A percentile compares a stretch with the other conserved stretches of the same genome.
Evolutionary conservation across 2,329 filamentous ascomycete species (phyloP).

Genomic region (Plenodomus biglobosus): DNA sequence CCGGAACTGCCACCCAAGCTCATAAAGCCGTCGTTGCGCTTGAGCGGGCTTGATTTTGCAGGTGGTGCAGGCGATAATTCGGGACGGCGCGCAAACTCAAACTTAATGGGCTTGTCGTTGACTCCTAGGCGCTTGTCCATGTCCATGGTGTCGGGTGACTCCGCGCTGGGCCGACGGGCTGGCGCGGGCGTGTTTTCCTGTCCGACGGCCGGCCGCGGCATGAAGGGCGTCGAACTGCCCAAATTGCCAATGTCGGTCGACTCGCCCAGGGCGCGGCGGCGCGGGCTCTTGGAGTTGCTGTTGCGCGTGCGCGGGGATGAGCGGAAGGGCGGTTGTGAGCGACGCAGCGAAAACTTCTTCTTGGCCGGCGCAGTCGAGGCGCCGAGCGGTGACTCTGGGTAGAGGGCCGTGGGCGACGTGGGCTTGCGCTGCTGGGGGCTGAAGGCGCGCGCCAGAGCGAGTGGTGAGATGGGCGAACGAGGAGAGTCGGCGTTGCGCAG

Average conservation of each 20-base stretch:
- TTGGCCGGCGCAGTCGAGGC: conserved; percentile 62
- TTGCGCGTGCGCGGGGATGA: conserved; percentile 68
- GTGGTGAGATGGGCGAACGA: conserved; percentile 48
- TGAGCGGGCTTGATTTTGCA: conserved; percentile 77
- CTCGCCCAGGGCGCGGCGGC: conserved; percentile 68
- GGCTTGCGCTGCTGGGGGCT: conserved; percentile 51
- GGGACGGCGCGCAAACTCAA: conserved; percentile 46
- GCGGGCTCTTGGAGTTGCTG: conserved; percentile 68
- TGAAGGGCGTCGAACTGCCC: conserved; percentile 65
- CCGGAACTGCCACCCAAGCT: conserved; percentile 76
- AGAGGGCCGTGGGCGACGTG: conserved; percentile 51
- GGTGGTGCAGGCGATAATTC: conserved; percentile 47
- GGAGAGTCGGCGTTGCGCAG: conserved; percentile 56
- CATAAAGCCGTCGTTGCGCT: conserved; percentile 89
- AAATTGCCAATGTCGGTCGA: conserved; percentile 72
- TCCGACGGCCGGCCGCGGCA: conserved; percentile 51
- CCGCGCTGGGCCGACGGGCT: conserved; percentile 34
- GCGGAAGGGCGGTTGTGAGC: conserved; percentile 53
- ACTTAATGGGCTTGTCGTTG: conserved; percentile 51
- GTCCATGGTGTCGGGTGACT: conserved; percentile 28
- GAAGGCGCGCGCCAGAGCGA: conserved; percentile 49
- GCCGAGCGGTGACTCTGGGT: conserved; percentile 58
- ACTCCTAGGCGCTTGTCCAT: conserved; percentile 49
- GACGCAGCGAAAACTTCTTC: conserved; percentile 55
- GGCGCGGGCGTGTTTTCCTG: conserved; percentile 48